A percentile compares a stretch with the other conserved stretches of the same genome.
Conservation (phyloP, 371 early-diverging fungal species). For the Conidiobolus coronatus region DNA sequence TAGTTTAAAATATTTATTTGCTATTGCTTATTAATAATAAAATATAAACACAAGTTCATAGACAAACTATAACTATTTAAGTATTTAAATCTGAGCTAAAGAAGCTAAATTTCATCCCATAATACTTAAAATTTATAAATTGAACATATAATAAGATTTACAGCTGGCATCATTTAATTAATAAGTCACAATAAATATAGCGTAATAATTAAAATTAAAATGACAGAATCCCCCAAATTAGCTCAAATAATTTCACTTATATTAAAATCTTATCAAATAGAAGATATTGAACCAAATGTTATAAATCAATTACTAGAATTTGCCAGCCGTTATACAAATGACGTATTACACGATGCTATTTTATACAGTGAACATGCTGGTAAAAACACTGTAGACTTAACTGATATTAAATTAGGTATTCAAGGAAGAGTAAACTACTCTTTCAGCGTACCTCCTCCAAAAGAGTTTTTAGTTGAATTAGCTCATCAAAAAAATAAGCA, state of each 20-base stretch:
- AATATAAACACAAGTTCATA: too few relatives aligned
- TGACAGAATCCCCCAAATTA: slow-evolving; percentile 18
- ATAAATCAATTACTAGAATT: slow-evolving; percentile 93
- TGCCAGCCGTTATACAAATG: slow-evolving; percentile 75
- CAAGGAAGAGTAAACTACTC: slow-evolving; percentile 74
- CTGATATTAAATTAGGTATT: slow-evolving; percentile 85
- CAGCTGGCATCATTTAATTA: background rate
- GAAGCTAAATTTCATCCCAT: background rate
- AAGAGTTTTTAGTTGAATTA: slow-evolving; percentile 70
- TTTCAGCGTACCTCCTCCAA: slow-evolving; percentile 72
- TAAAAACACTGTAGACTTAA: slow-evolving; percentile 53
- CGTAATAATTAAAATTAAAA: too few relatives aligned
- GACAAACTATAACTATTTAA: too few relatives aligned
- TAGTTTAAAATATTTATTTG: too few relatives aligned
- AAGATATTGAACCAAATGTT: slow-evolving; percentile 92
- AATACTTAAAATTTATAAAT: background rate
- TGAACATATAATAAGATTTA: too few relatives aligned
- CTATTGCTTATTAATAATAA: too few relatives aligned
- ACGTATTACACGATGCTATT: slow-evolving; percentile 84
- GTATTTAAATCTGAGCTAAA: too few relatives aligned
- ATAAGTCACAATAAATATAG: background rate
- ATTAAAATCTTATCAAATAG: slow-evolving; percentile 73
- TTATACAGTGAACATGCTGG: slow-evolving; percentile 87
- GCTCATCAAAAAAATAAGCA: slow-evolving; percentile 69
- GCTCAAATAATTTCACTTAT: slow-evolving; percentile 83